Base-by-base conservation (phyloP, 164 flowering plant species). In the Buxus sempervirens region DNA sequence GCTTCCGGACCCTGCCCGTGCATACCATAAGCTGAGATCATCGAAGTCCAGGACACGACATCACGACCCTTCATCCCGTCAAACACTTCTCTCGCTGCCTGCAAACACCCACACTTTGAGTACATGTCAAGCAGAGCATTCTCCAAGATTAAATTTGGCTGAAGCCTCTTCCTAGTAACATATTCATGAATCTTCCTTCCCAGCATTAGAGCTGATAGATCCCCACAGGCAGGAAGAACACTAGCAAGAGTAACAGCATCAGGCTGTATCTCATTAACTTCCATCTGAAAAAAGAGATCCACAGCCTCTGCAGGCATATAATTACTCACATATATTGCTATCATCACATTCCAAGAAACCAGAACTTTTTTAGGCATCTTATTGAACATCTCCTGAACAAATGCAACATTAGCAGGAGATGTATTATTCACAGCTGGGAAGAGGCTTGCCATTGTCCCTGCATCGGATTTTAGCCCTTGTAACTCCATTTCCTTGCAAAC, bases 211-310 rank as follows among this genome's bases (percentile, higher is more conserved):
- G 82, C 81, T 19, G 75, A 78, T 38, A 78, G 73, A 66, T 79
- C 84, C 24, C 81, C 81, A 69, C 79, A 77, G 56, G 84, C 82
- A 22, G 84, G 82, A 63, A 82, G 82, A 69, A 79, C 64, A 24
- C 75, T 79, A 58, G 79, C 74, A 41, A 79, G 36, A 53, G 82
- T 82, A n/a, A 79, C 65, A 16, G 63, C 79, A 75, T 82, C 81
- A 5, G 81, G 81, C 58, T 77, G 73, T 13, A 82, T 23, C 61
- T 80, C 76, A 38, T 53, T n/a, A 62, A 54, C 65, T 63, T 74
- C 80, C 84, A 79, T 81, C 64, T 73, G 32, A 4, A 67, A 61
- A 71, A 63, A 79, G 56, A 82, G 72, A 22, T 70, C 77, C 27
- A 75, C 63, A 1, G 85, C 83, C 60, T 75, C 72, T 27, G 57